Conservation (phyloP, 2,329 filamentous ascomycete genomes). For the Cladosporium sp. region DNA sequence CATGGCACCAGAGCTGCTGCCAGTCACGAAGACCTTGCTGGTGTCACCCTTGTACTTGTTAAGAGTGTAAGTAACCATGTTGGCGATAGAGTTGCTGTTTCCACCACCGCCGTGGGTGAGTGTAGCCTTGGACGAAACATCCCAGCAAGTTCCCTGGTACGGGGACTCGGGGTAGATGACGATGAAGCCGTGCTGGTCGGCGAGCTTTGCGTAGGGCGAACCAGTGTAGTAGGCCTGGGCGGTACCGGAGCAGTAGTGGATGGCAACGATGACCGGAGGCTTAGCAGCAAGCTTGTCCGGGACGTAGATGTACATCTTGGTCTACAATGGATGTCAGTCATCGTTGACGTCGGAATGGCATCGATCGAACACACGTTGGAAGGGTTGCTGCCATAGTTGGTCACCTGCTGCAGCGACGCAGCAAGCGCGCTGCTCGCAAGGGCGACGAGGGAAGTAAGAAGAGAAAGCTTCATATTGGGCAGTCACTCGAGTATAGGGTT, state of each 20-base stretch:
- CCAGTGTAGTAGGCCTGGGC: slow-evolving; percentile 52
- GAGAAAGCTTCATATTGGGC: slow-evolving; percentile 8
- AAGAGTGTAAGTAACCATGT: slow-evolving; percentile 61
- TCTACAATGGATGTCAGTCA: slow-evolving; percentile 32
- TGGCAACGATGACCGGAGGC: slow-evolving; percentile 28
- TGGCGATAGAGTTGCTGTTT: slow-evolving; percentile 57
- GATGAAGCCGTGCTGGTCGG: slow-evolving; percentile 58
- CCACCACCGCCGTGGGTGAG: slow-evolving; percentile 59
- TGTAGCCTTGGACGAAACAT: slow-evolving; percentile 55
- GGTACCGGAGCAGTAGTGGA: slow-evolving; percentile 58
- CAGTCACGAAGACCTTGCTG: slow-evolving; percentile 56
- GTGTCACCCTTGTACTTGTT: slow-evolving; percentile 54
- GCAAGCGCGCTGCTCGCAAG: slow-evolving; percentile 7
- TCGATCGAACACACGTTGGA: slow-evolving; percentile 2
- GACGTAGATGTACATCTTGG: slow-evolving; percentile 53
- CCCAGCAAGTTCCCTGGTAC: slow-evolving; percentile 59
- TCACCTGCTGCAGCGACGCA: slow-evolving; percentile 17
- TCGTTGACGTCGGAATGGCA: not conserved
- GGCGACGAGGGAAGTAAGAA: slow-evolving; percentile 7
- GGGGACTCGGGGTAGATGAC: slow-evolving; percentile 59
- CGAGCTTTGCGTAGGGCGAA: slow-evolving; percentile 55
- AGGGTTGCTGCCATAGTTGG: slow-evolving; percentile 14
- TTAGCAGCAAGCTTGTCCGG: slow-evolving; percentile 24
- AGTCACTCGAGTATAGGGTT: not conserved
- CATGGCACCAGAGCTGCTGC: slow-evolving; percentile 56